Evolutionary conservation across 78 protist genomes (phyloP), one percentile per base, ranked within the genome.

Genomic region (Guillardia theta): DNA sequence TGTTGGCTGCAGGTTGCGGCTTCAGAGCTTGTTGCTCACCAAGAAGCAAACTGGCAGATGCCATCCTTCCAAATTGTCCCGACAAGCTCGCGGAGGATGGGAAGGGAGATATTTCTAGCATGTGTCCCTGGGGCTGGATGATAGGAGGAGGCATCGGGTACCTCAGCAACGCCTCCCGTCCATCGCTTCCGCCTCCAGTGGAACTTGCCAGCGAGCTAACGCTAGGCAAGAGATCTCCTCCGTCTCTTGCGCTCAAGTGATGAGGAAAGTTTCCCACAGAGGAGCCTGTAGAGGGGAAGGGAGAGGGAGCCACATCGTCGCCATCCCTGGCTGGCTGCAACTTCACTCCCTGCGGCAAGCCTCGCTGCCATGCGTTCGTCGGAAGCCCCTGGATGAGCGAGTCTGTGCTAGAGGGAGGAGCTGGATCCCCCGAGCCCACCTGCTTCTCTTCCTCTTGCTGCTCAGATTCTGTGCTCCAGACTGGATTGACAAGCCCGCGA

Each of bases 381-480:
- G 83, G 83, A 36, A 24, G 41, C 83, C 83, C 83, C 41, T 70
- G 83, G 33, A 70, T 70, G 46, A 70, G 41, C 41, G 83, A 70
- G 83, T 70, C 83, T 15, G 83, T 70, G 83, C 83, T 70, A 12
- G 83, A 70, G 41, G 83, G 83, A 3, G 83, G 83, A 24, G 83
- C 83, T 4, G 36, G 46, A 36, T 18, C 83, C 83, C 41, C 83
- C 33, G 12, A 12, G 43, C 78, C 58, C 58, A 50, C 58, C 30
- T 15, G 58, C 30, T 15, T 10, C 58, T 50, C 30, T 15, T 15
- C 30, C 30, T 15, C 58, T 10, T 15, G 58, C 30, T 15, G 58
- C 30, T 10, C 58, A 15, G 10, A 15, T 50, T 50, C 30, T 10
- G 58, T 10, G 58, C 58, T 10, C 30, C 30, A 15, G 58, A 50